Evolutionary conservation across 345 rosid species (phyloP).

Genomic region (Luvunga scandens): DNA sequence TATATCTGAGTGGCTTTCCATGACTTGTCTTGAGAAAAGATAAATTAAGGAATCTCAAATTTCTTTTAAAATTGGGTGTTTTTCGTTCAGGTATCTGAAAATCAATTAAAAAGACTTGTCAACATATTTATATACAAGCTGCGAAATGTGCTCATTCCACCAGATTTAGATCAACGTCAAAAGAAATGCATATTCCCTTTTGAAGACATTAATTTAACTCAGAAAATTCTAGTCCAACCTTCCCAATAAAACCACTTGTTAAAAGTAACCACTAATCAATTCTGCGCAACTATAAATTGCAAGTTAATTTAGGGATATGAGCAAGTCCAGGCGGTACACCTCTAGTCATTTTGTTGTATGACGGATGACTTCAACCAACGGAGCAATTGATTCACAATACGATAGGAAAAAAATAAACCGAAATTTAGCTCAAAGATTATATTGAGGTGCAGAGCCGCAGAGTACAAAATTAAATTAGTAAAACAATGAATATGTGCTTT

Average conservation of each 20-base stretch:
- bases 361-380: conserved; percentile 47
- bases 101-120: background rate
- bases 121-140: background rate
- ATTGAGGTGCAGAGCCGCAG: no score
- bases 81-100: conserved; percentile 78
- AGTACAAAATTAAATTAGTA: no score
- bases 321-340: conserved; percentile 59
- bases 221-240: no score
- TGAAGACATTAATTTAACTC: background rate
- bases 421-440: background rate
- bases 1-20: background rate
- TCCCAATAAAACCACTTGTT: no score
- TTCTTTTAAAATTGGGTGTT: conserved; percentile 64
- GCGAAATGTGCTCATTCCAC: background rate
- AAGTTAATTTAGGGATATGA: conserved; percentile 51
- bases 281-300: background rate
- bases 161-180: no score
- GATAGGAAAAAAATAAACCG: background rate
- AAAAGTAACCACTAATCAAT: background rate
- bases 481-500: no score
- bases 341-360: conserved; percentile 69
- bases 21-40: background rate
- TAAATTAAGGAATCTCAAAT: conserved; percentile 44
- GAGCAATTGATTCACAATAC: conserved; percentile 4
- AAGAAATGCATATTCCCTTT: no score